A percentile compares a stretch with the other conserved stretches of the same genome.
Conservation (phyloP, 768 basidiomycete species). For the Boletus pseudo-olivaceus region DNA sequence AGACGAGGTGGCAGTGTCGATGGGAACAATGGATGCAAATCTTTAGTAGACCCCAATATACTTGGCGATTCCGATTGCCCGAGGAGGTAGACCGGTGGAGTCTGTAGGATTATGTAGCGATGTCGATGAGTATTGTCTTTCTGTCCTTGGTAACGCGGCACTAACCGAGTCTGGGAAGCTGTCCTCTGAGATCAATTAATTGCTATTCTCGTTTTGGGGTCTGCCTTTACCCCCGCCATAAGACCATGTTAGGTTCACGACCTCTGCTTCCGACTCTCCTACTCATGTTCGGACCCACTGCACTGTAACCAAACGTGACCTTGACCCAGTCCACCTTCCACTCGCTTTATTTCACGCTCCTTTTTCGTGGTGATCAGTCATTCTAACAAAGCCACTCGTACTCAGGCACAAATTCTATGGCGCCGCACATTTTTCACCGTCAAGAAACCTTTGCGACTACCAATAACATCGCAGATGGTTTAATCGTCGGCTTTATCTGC, state of each 20-base stretch:
- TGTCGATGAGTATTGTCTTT: not conserved
- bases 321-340: not conserved
- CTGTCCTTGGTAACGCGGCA: slow-evolving; percentile 8
- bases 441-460: not conserved
- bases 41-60: not conserved
- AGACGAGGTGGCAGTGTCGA: slow-evolving; percentile 34
- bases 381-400: not conserved
- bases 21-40: not conserved
- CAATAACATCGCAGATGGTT: slow-evolving; percentile 49
- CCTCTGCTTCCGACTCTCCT: not conserved
- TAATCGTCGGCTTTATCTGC: slow-evolving; percentile 15
- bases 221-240: not conserved
- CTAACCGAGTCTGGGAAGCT: slow-evolving; percentile 1
- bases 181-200: not conserved
- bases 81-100: not conserved
- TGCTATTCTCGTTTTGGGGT: not conserved
- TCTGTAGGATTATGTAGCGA: not conserved
- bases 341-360: slow-evolving; percentile 8
- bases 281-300: slow-evolving; percentile 3
- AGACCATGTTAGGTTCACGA: not conserved
- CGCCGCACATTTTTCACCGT: slow-evolving; percentile 15
- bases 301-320: not conserved
- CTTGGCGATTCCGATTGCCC: not conserved
- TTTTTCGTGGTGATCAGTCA: not conserved
- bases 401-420: slow-evolving; percentile 15